Percentiles rank a stretch among this genome's conserved stretches.
phyloP scores from a whole-genome alignment of 331 rosid species.

The Pyracantha coccinea region DNA sequence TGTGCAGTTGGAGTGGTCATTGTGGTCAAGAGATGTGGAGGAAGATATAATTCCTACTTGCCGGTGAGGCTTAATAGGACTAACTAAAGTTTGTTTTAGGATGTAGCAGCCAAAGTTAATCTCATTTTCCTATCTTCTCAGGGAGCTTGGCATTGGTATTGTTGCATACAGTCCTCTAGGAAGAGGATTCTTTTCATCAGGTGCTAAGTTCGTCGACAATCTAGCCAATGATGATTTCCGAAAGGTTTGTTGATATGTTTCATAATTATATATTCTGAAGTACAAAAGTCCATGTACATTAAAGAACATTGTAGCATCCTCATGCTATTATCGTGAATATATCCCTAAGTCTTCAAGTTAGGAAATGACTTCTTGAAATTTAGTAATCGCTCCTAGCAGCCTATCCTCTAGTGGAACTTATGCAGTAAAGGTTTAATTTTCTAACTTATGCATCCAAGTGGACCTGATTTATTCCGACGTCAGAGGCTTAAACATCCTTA shows the following conservation, averaged over 20 bases:
- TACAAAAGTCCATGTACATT: neutral
- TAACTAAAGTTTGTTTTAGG: slow-evolving; percentile 13
- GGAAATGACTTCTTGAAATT: neutral
- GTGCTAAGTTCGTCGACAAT: slow-evolving; percentile 34
- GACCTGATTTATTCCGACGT: neutral
- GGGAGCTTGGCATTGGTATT: slow-evolving; percentile 79
- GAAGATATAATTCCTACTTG: slow-evolving; percentile 21
- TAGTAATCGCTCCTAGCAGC: neutral
- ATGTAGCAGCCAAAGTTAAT: neutral
- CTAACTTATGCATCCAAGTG: neutral
- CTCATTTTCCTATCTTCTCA: neutral
- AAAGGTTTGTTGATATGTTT: slow-evolving; percentile 31
- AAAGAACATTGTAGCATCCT: neutral
- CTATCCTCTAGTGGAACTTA: neutral
- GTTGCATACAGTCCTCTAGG: slow-evolving; percentile 79
- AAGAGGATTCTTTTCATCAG: slow-evolving; percentile 54
- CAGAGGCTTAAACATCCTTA: neutral
- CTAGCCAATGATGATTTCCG: slow-evolving; percentile 23
- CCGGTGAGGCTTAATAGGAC: slow-evolving; percentile 1
- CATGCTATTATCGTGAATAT: neutral
- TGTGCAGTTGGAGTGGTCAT: slow-evolving; percentile 24
- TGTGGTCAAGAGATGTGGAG: slow-evolving; percentile 27
- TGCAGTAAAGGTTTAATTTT: neutral
- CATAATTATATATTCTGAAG: neutral
- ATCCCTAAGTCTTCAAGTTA: neutral